These are phyloP conservation scores for Jasminum sambac DNA, from an alignment of 257 asterid species.

Conservation along the genomic window DNA sequence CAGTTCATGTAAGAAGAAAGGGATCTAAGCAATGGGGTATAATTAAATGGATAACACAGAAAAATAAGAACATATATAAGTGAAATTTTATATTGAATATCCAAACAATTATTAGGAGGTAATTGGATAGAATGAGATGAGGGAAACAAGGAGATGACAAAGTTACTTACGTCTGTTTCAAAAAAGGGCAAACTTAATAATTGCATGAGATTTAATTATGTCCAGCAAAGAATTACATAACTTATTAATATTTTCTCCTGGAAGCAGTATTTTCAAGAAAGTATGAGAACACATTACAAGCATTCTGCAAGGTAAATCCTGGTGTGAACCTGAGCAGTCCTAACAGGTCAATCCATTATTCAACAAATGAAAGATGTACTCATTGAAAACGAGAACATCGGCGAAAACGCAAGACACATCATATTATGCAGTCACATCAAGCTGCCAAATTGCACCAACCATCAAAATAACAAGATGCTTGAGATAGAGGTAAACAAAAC, in stretches of 20 bases:
- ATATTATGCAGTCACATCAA: background rate
- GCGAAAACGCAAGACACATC: background rate
- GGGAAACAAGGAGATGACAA: background rate
- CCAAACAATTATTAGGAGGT: background rate
- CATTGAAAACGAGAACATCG: background rate
- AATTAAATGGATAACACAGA: slow-evolving; percentile 21
- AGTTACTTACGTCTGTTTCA: background rate
- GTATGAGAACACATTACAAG: background rate
- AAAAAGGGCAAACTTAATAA: background rate
- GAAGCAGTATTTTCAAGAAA: background rate
- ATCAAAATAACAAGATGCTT: background rate
- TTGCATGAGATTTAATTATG: background rate
- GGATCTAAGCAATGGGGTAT: slow-evolving; percentile 5
- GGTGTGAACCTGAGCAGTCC: background rate
- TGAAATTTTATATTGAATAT: slow-evolving; percentile 5
- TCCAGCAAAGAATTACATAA: background rate
- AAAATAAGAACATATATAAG: background rate
- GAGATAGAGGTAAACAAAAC: background rate
- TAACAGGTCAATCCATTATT: background rate
- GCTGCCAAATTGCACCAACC: background rate
- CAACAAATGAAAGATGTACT: background rate
- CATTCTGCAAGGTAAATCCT: background rate
- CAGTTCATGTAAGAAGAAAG: slow-evolving; percentile 33
- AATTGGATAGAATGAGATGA: background rate
- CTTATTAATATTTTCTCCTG: background rate